phyloP scores from a whole-genome alignment of 495 filamentous ascomycete genomes.

The Hypomontagnella submonticulosa region DNA sequence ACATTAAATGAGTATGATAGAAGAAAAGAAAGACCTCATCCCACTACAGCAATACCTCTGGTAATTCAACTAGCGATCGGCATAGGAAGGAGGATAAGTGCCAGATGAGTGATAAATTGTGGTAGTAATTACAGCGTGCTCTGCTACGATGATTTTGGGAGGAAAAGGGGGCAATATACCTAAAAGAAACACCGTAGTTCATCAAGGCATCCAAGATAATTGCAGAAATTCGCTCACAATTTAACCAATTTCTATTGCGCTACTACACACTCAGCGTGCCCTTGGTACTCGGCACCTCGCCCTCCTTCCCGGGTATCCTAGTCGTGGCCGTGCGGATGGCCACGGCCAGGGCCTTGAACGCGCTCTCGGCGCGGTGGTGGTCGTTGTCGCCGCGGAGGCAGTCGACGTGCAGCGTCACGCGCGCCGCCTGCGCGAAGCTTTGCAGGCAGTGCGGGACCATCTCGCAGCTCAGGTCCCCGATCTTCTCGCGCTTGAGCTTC shows the following conservation, averaged over 20 bases:
- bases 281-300: conserved; percentile 95
- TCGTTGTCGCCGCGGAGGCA: conserved; percentile 90
- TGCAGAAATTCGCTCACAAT: no score
- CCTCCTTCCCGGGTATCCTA: conserved; percentile 78
- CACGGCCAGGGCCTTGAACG: conserved; percentile 94
- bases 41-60: no score
- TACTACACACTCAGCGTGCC: conserved; percentile 71
- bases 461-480: conserved; percentile 91
- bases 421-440: conserved; percentile 90
- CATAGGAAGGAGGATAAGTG: no score
- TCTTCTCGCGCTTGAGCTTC: conserved; percentile 86
- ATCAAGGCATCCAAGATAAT: no score
- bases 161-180: no score
- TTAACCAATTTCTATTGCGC: background rate
- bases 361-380: conserved; percentile 95
- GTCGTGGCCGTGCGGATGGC: conserved; percentile 80
- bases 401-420: conserved; percentile 94
- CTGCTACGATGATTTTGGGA: no score
- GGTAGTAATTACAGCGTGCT: no score
- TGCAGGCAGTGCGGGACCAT: conserved; percentile 97
- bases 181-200: no score
- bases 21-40: no score
- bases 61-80: no score
- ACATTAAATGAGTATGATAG: no score
- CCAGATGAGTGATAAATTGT: no score